Evolutionary conservation across 2,329 filamentous ascomycete genomes (phyloP).

Genomic region (Sclerotinia subarctica): DNA sequence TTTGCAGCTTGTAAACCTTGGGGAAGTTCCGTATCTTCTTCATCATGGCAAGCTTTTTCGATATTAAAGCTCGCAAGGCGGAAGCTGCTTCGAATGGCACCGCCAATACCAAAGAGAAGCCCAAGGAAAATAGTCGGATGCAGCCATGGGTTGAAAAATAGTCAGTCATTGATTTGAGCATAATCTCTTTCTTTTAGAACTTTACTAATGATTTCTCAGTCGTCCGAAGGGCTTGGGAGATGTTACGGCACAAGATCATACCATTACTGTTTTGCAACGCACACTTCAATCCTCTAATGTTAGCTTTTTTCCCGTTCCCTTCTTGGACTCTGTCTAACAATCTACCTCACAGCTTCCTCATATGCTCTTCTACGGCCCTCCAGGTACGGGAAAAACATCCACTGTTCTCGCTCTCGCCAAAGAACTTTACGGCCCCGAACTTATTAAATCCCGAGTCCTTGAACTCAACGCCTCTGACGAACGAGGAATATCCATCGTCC

Average conservation of each 20-base stretch:
- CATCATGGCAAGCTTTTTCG: conserved; percentile 87
- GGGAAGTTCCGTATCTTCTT: not conserved
- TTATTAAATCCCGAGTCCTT: conserved; percentile 91
- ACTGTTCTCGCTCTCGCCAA: conserved; percentile 96
- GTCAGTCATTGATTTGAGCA: conserved; percentile 49
- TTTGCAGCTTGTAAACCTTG: not conserved
- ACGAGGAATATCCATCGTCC: conserved; percentile 93
- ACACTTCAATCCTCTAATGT: conserved; percentile 94
- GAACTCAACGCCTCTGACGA: conserved; percentile 99
- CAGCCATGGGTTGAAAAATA: conserved; percentile 99
- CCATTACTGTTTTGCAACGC: conserved; percentile 84
- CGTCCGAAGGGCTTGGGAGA: conserved; percentile 91
- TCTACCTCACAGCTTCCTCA: conserved; percentile 69
- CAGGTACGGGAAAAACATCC: conserved; percentile 95
- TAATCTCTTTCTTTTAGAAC: not conserved
- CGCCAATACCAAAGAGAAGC: conserved; percentile 60
- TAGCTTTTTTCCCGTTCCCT: conserved; percentile 29
- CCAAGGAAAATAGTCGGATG: conserved; percentile 60
- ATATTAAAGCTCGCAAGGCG: conserved; percentile 85
- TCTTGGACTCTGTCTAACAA: conserved; percentile 24
- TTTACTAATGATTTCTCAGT: conserved; percentile 39
- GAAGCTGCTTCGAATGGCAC: conserved; percentile 63
- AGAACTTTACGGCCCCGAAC: conserved; percentile 92
- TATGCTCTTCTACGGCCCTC: conserved; percentile 98
- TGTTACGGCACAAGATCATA: conserved; percentile 97